Conservation (phyloP, 2,329 filamentous ascomycete species). For the Fusarium penzigii region DNA sequence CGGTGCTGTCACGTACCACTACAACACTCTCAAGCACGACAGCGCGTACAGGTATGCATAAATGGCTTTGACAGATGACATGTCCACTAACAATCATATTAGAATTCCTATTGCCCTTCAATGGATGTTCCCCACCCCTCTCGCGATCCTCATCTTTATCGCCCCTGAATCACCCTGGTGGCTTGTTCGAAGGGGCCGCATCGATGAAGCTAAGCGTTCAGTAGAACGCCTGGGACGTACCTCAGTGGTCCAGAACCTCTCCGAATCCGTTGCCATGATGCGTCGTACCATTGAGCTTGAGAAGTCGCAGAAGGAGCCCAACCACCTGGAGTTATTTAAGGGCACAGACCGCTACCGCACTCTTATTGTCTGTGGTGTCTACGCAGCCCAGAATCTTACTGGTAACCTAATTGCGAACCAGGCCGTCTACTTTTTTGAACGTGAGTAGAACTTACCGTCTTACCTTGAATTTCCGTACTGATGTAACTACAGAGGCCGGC, state of each 20-base stretch:
- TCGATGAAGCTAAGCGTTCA: conserved; percentile 43
- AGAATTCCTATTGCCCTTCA: conserved; percentile 56
- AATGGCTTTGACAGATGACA: no score
- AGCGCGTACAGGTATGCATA: conserved; percentile 12
- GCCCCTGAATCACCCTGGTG: conserved; percentile 56
- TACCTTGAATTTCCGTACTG: neutral
- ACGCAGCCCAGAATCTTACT: conserved; percentile 60
- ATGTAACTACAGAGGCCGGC: conserved; percentile 55
- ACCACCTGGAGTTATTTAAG: conserved; percentile 51
- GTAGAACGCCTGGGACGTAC: conserved; percentile 47
- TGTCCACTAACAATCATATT: no score
- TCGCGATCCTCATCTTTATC: conserved; percentile 52
- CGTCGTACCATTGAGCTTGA: conserved; percentile 57
- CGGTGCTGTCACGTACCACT: conserved; percentile 53
- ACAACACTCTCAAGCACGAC: conserved; percentile 36
- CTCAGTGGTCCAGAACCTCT: conserved; percentile 15
- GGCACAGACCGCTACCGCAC: conserved; percentile 57
- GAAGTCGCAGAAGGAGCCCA: conserved; percentile 44
- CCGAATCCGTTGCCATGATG: conserved; percentile 56
- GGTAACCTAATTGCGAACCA: conserved; percentile 64
- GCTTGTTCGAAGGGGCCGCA: conserved; percentile 50
- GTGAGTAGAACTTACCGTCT: conserved; percentile 18
- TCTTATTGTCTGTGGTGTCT: conserved; percentile 56
- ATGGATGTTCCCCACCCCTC: conserved; percentile 60
- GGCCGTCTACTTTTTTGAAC: conserved; percentile 59